Evolutionary conservation across 2,329 filamentous ascomycete species (phyloP).

Genomic region (Didymella pinodella): DNA sequence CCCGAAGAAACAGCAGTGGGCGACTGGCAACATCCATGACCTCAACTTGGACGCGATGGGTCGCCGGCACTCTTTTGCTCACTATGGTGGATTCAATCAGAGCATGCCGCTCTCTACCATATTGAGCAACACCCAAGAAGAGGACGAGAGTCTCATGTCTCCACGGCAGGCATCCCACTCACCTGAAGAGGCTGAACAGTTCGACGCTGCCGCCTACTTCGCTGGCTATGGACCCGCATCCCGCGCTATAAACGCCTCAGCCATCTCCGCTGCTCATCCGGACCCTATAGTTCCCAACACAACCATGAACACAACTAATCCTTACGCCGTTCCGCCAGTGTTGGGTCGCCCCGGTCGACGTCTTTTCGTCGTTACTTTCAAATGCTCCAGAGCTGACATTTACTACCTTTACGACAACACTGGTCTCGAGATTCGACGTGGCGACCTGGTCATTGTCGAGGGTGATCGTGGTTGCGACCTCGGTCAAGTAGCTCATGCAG

Average conservation of each 20-base stretch:
- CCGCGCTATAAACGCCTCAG: conserved; percentile 47
- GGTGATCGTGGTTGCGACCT: conserved; percentile 95
- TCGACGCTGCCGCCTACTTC: conserved; percentile 50
- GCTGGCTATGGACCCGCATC: conserved; percentile 47
- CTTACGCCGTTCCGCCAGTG: conserved; percentile 45
- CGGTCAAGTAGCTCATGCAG: conserved; percentile 87
- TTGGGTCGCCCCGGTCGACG: conserved; percentile 44
- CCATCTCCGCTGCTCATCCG: conserved; percentile 48
- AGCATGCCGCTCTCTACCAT: conserved; percentile 35
- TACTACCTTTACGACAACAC: conserved; percentile 98
- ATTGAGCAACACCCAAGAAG: conserved; percentile 44
- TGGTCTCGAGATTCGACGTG: conserved; percentile 85
- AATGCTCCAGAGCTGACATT: conserved; percentile 92
- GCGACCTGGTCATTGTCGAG: conserved; percentile 96
- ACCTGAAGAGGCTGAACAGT: conserved; percentile 68
- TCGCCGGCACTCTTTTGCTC: conserved; percentile 78
- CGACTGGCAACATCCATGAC: conserved; percentile 35
- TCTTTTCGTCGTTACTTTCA: conserved; percentile 93
- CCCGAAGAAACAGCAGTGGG: conserved; percentile 41
- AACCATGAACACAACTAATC: conserved; percentile 37
- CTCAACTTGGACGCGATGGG: conserved; percentile 61
- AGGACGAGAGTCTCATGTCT: conserved; percentile 39
- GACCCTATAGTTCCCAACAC: conserved; percentile 40
- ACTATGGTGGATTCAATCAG: conserved; percentile 40
- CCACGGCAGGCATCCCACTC: conserved; percentile 39